Percentiles rank a stretch among this genome's conserved stretches.
These are phyloP conservation scores for Cadophora luteo-olivacea DNA, from an alignment of 2,329 filamentous ascomycete genomes.

Conservation along the genomic window DNA sequence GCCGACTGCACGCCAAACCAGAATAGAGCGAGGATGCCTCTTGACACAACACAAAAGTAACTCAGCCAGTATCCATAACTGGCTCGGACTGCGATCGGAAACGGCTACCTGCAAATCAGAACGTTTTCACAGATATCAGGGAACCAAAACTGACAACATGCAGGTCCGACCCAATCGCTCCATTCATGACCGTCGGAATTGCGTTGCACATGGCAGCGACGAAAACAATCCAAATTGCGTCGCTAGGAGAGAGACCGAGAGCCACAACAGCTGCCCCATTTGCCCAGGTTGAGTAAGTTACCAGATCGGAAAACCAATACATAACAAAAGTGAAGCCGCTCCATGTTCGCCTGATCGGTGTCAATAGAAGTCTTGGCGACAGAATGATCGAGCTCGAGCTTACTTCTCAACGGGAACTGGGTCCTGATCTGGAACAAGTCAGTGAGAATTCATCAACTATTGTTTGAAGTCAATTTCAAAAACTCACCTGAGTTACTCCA, in stretches of 20 bases:
- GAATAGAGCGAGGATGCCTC: conserved; percentile 31
- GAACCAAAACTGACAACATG: conserved; percentile 20
- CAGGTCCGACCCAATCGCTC: conserved; percentile 47
- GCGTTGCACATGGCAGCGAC: conserved; percentile 66
- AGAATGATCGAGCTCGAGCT: neutral
- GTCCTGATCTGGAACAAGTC: conserved; percentile 13
- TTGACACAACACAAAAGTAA: conserved; percentile 27
- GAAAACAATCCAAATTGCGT: conserved; percentile 48
- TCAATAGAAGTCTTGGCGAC: neutral
- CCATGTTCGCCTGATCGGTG: conserved; percentile 32
- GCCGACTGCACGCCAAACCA: conserved; percentile 29
- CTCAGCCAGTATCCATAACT: conserved; percentile 27
- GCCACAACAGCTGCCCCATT: conserved; percentile 31
- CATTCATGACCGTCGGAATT: conserved; percentile 53
- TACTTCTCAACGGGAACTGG: conserved; percentile 18
- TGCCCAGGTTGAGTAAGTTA: conserved; percentile 32
- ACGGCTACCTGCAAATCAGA: conserved; percentile 15
- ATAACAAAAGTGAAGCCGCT: conserved; percentile 29
- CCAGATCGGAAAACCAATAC: conserved; percentile 36
- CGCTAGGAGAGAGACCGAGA: conserved; percentile 28
- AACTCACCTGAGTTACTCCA: conserved; percentile 27
- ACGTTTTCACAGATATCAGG: neutral
- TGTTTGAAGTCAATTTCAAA: neutral
- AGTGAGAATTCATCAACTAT: neutral
- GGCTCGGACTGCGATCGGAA: conserved; percentile 26